Base-by-base conservation (phyloP, 129 eudicot species). In the Smallanthus sonchifolius region DNA sequence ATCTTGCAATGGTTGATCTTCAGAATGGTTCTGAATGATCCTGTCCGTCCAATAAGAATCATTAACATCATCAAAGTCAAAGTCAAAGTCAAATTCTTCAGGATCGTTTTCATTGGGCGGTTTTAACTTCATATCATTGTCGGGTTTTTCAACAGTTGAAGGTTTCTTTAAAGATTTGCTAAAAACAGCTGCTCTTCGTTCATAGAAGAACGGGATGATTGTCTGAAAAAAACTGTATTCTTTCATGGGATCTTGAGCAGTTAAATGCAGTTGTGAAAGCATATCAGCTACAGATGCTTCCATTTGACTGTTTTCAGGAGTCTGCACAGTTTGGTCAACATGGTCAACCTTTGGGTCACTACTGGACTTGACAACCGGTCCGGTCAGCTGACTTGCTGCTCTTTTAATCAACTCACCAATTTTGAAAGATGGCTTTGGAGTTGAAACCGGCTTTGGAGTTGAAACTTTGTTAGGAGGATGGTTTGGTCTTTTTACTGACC, bases 11-110 rank as follows among this genome's bases (percentile, higher is more conserved):
- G 71, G 47, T 51, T 89, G 96, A 72, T 87, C 94, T 86, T 85
- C 91, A 17, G 89, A 78, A 56, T 74, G 75, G 78, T 89, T 79
- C 48, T 89, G 95, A 34, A 92, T 75, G 65, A 83, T 79, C 94
- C 85, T 87, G 79, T 92, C 98, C 4, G 91, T 86, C 98, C 98
- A 92, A 79, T 92, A 92, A 19, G 95, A 89, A 79, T 89, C 92
- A 52, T 86, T 89, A 60, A 73, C 76, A 81, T 87, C 96, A 61
- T 92, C 92, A 75, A 87, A 84, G 39, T n/a, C 62, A 20, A 74
- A 73, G 72, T 92, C 96, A 56, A 82, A 92, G 30, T 83, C 89
- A 71, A 84, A 88, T 42, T 88, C 83, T 47, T 87, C 24, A 16
- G 70, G 77, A 2, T 44, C 75, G 11, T 75, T 52, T 51, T 75